Evolutionary conservation across 2,329 filamentous ascomycete genomes (phyloP), one percentile per base, ranked within the genome.

Genomic region (Dactylellina leptospora): DNA sequence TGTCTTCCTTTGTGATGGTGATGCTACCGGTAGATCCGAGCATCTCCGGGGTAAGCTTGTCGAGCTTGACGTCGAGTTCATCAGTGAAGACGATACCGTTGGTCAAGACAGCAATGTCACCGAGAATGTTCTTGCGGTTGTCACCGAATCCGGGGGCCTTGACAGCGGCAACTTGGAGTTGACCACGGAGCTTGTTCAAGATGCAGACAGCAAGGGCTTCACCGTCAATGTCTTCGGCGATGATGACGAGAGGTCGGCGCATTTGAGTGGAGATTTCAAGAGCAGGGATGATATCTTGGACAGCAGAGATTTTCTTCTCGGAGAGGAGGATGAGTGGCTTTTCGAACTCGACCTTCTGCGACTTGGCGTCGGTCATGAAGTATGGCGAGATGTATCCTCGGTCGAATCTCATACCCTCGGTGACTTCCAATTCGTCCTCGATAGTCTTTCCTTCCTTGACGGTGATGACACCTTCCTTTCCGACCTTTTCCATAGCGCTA

Each of bases 371-470:
- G 84, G 95, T 99, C 85, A 99, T 99, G 86, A 99, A 99, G 89
- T 99, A 99, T 77, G 95, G 93, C 23, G 95, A 99, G 80, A 96
- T 93, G 82, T 90, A 99, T 75, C 95, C 95, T 80, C 95, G 93
- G 87, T 99, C 95, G 84, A 99, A 99, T 82, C 95, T 92, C 95
- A 99, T 99, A 81, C 95, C 95, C 89, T 99, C 95, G 71, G 95
- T 99, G 74, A 99, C 89, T 84, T 99, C 95, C 63, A 99, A 90
- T 87, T 99, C 95, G 78, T 99, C 95, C 78, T 91, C 88, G 80
- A 96, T 89, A 73, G 95, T 97, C 90, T 97, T 99, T 81, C 95
- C 95, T 86, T 99, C 95, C 90, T 99, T 99, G 80, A 97, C 93
- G 69, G 95, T 99, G 82, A 99, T 99, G 79, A 99, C 95, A 85